Conservation (phyloP, 2,329 filamentous ascomycete species). For the Ceratocystis huliohia region DNA sequence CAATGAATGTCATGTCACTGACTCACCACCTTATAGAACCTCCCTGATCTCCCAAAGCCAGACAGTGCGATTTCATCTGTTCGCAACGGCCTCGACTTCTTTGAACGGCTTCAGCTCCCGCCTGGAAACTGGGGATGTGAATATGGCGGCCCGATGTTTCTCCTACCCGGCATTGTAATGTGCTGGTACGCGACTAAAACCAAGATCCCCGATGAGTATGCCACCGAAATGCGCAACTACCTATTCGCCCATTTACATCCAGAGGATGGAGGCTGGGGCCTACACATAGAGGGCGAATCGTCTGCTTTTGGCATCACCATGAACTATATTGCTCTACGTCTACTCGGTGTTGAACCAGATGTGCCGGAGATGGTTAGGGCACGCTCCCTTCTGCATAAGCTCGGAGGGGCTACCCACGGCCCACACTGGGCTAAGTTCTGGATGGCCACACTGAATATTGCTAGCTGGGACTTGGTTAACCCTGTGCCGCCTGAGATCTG, state of each 20-base stretch:
- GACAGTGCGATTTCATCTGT: slow-evolving; percentile 65
- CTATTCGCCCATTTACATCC: slow-evolving; percentile 73
- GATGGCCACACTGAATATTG: slow-evolving; percentile 72
- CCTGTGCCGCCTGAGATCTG: slow-evolving; percentile 88
- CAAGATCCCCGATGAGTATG: slow-evolving; percentile 65
- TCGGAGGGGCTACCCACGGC: slow-evolving; percentile 70
- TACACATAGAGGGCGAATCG: slow-evolving; percentile 89
- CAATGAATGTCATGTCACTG: slow-evolving; percentile 13
- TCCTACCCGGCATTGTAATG: slow-evolving; percentile 73
- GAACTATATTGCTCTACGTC: slow-evolving; percentile 71
- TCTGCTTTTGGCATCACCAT: slow-evolving; percentile 80
- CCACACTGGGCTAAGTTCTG: slow-evolving; percentile 98
- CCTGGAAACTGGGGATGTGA: slow-evolving; percentile 94
- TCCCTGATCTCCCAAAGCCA: slow-evolving; percentile 58
- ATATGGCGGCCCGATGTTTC: slow-evolving; percentile 95
- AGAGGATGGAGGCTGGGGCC: slow-evolving; percentile 88
- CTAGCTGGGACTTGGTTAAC: slow-evolving; percentile 85
- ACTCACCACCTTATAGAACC: slow-evolving; percentile 40
- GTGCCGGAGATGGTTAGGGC: slow-evolving; percentile 79
- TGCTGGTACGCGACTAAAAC: slow-evolving; percentile 83
- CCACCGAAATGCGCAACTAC: slow-evolving; percentile 85
- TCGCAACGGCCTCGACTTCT: slow-evolving; percentile 74
- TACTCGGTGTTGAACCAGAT: slow-evolving; percentile 73
- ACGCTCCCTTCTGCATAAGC: slow-evolving; percentile 63
- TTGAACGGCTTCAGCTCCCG: slow-evolving; percentile 74